Conservation (phyloP, 2,329 filamentous ascomycete species). For the Epichloe elymi region DNA sequence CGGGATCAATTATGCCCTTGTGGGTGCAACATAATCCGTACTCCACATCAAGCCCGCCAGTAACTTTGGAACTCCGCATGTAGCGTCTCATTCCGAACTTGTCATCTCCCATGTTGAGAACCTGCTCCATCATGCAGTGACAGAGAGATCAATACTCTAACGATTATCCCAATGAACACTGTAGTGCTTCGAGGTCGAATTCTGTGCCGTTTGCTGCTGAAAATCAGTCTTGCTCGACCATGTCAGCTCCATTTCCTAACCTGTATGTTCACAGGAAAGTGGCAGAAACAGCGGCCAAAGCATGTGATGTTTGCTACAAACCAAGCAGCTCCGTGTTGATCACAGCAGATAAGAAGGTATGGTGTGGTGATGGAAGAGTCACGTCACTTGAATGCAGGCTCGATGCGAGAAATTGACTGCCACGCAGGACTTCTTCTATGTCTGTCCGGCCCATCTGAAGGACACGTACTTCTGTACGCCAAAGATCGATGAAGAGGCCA, state of each 20-base stretch:
- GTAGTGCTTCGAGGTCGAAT: not conserved
- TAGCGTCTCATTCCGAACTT: not conserved
- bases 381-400: not conserved
- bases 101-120: not conserved
- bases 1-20: too few species aligned
- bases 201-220: not conserved
- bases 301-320: constrained; percentile 88
- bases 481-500: constrained; percentile 54
- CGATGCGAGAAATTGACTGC: not conserved
- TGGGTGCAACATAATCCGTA: too few species aligned
- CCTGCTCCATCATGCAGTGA: not conserved
- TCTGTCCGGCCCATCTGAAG: constrained; percentile 71
- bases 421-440: constrained; percentile 70
- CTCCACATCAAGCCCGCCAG: not conserved
- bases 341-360: constrained; percentile 77
- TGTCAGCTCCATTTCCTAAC: constrained; percentile 46
- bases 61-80: not conserved
- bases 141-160: not conserved
- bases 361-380: not conserved
- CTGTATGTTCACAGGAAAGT: constrained; percentile 77
- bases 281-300: constrained; percentile 67
- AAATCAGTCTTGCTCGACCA: not conserved
- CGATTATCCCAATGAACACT: too few species aligned
- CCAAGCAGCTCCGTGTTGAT: constrained; percentile 77
- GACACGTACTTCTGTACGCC: constrained; percentile 71